Evolutionary conservation across 495 filamentous ascomycete species (phyloP), one percentile per base, ranked within the genome.

Genomic region (Choiromyces venosus): DNA sequence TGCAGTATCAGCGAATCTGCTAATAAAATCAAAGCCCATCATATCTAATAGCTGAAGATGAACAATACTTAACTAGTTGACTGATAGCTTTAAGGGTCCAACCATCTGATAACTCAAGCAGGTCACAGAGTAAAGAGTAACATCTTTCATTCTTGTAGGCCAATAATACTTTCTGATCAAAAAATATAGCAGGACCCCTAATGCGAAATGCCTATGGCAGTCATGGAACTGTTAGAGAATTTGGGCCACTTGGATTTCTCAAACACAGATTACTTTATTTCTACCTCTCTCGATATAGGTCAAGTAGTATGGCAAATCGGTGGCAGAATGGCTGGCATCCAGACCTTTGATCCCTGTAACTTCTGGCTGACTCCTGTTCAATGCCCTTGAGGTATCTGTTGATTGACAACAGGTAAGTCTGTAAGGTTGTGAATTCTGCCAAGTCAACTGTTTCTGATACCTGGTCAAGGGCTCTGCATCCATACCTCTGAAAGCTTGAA

Each of bases 241-340:
- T 25, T 8, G n/a, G 12, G 12, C 12, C n/a, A 66, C 7, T 29
- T 66, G n/a, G n/a, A 12, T 66, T 35, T 25, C 37, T 9, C 64
- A 35, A 12, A 66, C n/a, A 25, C 64, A 66, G 25, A n/a, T 35
- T 66, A 35, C 2, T 0, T 35, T 9, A n/a, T 70, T 61, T 0
- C 46, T 40, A 25, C 52, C 44, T 9, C 36, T 36, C 21, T 71
- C 73, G 0, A 14, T 52, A 36, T 74, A 74, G n/a, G n/a, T n/a
- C n/a, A n/a, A n/a, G n/a, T n/a, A n/a, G n/a, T n/a, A n/a, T n/a
- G n/a, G n/a, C n/a, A n/a, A n/a, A n/a, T n/a, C n/a, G n/a, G n/a
- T n/a, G n/a, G n/a, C n/a, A n/a, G n/a, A n/a, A n/a, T n/a, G n/a
- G n/a, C n/a, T n/a, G n/a, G n/a, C n/a, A n/a, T n/a, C n/a, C n/a